Evolutionary conservation across 495 filamentous ascomycete species (phyloP).

Genomic region (Penicillium parvum): DNA sequence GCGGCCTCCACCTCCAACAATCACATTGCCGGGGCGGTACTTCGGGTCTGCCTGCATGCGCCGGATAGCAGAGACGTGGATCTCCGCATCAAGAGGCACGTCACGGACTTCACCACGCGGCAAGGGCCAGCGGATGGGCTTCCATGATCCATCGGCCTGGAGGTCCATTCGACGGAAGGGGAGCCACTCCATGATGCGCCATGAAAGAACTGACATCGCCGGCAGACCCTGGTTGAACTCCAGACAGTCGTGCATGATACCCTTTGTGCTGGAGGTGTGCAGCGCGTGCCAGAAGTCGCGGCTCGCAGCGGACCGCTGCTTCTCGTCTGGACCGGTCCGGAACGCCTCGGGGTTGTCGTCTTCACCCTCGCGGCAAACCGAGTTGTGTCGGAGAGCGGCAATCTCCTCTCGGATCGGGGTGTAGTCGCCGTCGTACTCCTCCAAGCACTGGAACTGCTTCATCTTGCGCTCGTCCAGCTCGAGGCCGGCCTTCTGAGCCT

Average conservation of each 20-base stretch:
- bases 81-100: slow-evolving; percentile 64
- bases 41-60: slow-evolving; percentile 60
- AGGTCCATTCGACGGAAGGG: slow-evolving; percentile 84
- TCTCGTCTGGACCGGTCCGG: slow-evolving; percentile 20
- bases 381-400: slow-evolving; percentile 25
- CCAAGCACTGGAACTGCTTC: slow-evolving; percentile 58
- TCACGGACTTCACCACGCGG: slow-evolving; percentile 78
- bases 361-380: slow-evolving; percentile 15
- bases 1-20: slow-evolving; percentile 74
- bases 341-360: slow-evolving; percentile 14
- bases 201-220: slow-evolving; percentile 56
- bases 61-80: slow-evolving; percentile 70
- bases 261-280: slow-evolving; percentile 53
- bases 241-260: slow-evolving; percentile 72
- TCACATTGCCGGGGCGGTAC: slow-evolving; percentile 78
- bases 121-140: slow-evolving; percentile 74
- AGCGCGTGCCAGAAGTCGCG: slow-evolving; percentile 52
- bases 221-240: slow-evolving; percentile 61
- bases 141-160: slow-evolving; percentile 69
- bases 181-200: slow-evolving; percentile 82
- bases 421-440: slow-evolving; percentile 43
- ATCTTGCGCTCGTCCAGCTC: slow-evolving; percentile 66
- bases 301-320: slow-evolving; percentile 30
- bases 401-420: slow-evolving; percentile 42
- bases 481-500: slow-evolving; percentile 70